Conservation (phyloP, 768 basidiomycete species). For the Phanerochaete carnosa region DNA sequence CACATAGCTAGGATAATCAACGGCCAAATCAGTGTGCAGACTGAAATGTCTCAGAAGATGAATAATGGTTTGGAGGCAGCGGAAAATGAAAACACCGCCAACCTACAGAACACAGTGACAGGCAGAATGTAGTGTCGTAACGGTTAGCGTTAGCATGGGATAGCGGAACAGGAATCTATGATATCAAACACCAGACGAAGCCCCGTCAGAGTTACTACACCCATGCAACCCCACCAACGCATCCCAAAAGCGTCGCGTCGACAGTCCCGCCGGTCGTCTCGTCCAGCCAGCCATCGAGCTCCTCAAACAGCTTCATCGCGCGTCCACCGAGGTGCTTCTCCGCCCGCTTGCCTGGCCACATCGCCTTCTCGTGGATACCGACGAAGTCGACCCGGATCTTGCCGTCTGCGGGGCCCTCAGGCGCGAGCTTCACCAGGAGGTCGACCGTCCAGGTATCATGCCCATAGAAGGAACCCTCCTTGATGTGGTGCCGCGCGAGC, state of each 20-base stretch:
- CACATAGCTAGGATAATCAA: no score
- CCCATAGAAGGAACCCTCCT: conserved; percentile 86
- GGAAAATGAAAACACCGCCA: no score
- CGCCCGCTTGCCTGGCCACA: conserved; percentile 71
- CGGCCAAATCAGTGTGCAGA: no score
- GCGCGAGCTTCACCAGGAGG: conserved; percentile 59
- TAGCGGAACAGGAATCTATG: no score
- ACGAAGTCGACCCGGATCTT: conserved; percentile 68
- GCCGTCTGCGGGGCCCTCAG: conserved; percentile 4
- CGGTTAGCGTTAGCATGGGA: no score
- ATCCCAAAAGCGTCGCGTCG: conserved; percentile 67
- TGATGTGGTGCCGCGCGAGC: conserved; percentile 80
- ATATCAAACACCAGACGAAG: background rate
- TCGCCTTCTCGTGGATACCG: conserved; percentile 77
- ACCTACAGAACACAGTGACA: no score
- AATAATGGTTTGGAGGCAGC: no score
- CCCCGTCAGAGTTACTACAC: background rate
- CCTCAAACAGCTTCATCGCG: conserved; percentile 71
- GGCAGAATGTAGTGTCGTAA: no score
- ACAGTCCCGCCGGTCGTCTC: conserved; percentile 58
- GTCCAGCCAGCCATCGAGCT: conserved; percentile 74
- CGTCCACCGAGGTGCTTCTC: conserved; percentile 47
- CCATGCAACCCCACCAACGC: conserved; percentile 56
- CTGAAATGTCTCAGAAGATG: no score
- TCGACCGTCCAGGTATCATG: conserved; percentile 70